phyloP scores from a whole-genome alignment of 441 rosid genomes.

The Euphorbia schlechtendalii region DNA sequence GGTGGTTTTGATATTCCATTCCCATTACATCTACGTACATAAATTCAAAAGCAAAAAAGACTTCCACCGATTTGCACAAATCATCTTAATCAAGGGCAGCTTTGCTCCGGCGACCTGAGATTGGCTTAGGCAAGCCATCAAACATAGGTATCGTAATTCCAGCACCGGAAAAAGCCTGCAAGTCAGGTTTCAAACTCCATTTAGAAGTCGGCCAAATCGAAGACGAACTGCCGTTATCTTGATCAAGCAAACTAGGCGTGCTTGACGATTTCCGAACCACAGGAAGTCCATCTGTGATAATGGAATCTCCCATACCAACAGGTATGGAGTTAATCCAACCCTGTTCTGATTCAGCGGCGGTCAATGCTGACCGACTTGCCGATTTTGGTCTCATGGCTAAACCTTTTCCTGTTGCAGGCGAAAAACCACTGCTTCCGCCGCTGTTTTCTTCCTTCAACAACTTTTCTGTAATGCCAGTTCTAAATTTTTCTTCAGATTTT shows the following conservation, averaged over 20 bases:
- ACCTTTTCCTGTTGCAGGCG: no score
- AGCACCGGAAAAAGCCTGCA: slow-evolving; percentile 49
- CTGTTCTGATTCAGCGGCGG: slow-evolving; percentile 32
- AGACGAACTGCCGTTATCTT: slow-evolving; percentile 33
- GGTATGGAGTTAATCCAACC: slow-evolving; percentile 38
- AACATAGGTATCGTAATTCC: slow-evolving; percentile 57
- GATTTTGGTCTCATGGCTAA: slow-evolving; percentile 53
- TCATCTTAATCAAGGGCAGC: slow-evolving; percentile 56
- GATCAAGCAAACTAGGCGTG: slow-evolving; percentile 54
- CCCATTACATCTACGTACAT: slow-evolving; percentile 1
- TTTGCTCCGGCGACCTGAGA: slow-evolving; percentile 51
- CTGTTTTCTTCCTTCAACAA: slow-evolving; percentile 49
- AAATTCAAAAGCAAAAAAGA: background rate
- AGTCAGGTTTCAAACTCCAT: slow-evolving; percentile 61
- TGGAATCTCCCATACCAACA: slow-evolving; percentile 41
- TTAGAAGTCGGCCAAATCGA: slow-evolving; percentile 48
- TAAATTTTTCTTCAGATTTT: slow-evolving; percentile 41
- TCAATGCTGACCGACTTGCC: slow-evolving; percentile 35
- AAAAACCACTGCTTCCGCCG: no score
- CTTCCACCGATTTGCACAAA: no score
- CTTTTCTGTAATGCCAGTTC: slow-evolving; percentile 35
- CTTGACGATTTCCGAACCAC: slow-evolving; percentile 62
- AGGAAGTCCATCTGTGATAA: slow-evolving; percentile 30
- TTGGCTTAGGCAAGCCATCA: slow-evolving; percentile 66
- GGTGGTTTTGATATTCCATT: slow-evolving; percentile 8